phyloP scores from a whole-genome alignment of 2,329 filamentous ascomycete genomes.

The Calonectria pseudoreteaudii region DNA sequence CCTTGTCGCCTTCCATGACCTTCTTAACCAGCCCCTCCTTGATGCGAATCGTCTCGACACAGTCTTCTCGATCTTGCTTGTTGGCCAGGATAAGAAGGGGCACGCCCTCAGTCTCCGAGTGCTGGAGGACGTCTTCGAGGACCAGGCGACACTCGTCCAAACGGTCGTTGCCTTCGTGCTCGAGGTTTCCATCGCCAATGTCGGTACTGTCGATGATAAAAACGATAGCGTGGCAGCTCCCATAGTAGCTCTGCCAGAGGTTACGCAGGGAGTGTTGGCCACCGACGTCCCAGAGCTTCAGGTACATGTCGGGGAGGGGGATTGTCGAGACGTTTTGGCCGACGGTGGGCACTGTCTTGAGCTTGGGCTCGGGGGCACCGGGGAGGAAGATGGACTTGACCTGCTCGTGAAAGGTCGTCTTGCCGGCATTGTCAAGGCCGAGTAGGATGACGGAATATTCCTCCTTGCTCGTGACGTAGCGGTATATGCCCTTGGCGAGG shows the following conservation, averaged over 20 bases:
- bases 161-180: slow-evolving; percentile 64
- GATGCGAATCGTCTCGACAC: slow-evolving; percentile 95
- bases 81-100: slow-evolving; percentile 94
- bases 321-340: slow-evolving; percentile 97
- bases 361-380: slow-evolving; percentile 71
- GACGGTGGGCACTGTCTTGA: slow-evolving; percentile 93
- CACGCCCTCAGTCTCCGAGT: slow-evolving; percentile 90
- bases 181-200: slow-evolving; percentile 83
- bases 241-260: slow-evolving; percentile 97
- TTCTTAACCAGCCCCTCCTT: slow-evolving; percentile 96
- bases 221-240: slow-evolving; percentile 93
- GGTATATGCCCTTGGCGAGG: slow-evolving; percentile 92
- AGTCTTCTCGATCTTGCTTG: slow-evolving; percentile 98
- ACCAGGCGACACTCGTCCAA: slow-evolving; percentile 91
- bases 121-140: slow-evolving; percentile 88
- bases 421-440: slow-evolving; percentile 97
- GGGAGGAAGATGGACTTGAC: slow-evolving; percentile 89
- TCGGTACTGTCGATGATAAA: slow-evolving; percentile 98
- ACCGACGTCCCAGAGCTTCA: slow-evolving; percentile 98
- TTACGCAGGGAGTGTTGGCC: slow-evolving; percentile 90
- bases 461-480: slow-evolving; percentile 97
- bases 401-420: slow-evolving; percentile 97
- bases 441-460: slow-evolving; percentile 98
- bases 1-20: slow-evolving; percentile 95
- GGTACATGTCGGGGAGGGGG: slow-evolving; percentile 91